Conservation (phyloP, 1,139 yeast species). For the Sugiyamaella pinicola region DNA sequence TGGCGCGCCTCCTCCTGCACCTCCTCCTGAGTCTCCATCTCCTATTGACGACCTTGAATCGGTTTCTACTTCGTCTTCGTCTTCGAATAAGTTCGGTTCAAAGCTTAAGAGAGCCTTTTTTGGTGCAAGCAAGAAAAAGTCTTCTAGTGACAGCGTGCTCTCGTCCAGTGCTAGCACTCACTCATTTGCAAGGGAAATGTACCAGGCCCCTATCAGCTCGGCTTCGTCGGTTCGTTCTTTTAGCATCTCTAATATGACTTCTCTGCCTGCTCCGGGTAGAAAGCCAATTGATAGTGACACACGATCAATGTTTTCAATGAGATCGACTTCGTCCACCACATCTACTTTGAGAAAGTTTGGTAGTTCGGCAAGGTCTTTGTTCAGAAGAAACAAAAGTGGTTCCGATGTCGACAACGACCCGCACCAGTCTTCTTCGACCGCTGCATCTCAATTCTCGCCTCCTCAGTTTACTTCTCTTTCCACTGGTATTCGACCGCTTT, state of each 20-base stretch:
- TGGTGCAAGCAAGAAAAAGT: background rate
- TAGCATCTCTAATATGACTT: slow-evolving; percentile 5
- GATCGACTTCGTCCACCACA: slow-evolving; percentile 35
- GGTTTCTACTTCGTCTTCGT: background rate
- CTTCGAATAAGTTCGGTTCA: slow-evolving; percentile 13
- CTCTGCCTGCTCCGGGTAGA: slow-evolving; percentile 5
- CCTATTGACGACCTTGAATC: background rate
- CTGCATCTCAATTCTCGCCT: slow-evolving; percentile 2
- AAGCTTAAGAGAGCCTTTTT: slow-evolving; percentile 13
- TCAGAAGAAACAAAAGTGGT: slow-evolving; percentile 15
- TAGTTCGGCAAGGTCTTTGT: slow-evolving; percentile 23
- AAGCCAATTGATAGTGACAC: slow-evolving; percentile 28
- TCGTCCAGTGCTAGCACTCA: slow-evolving; percentile 13
- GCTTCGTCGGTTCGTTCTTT: slow-evolving; percentile 15
- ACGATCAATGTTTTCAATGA: slow-evolving; percentile 32
- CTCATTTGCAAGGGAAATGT: slow-evolving; percentile 15
- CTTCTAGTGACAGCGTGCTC: background rate
- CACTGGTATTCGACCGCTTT: slow-evolving; percentile 2
- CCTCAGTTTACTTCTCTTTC: slow-evolving; percentile 9
- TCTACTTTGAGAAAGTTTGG: slow-evolving; percentile 35
- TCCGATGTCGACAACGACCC: background rate
- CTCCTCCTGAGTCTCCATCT: slow-evolving; percentile 15
- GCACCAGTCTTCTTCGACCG: background rate
- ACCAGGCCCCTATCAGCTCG: slow-evolving; percentile 6
- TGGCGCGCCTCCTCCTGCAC: slow-evolving; percentile 15